Evolutionary conservation across 805 yeast genomes (phyloP), one percentile per base, ranked within the genome.

Genomic region (Saccharomycopsis javanensis): DNA sequence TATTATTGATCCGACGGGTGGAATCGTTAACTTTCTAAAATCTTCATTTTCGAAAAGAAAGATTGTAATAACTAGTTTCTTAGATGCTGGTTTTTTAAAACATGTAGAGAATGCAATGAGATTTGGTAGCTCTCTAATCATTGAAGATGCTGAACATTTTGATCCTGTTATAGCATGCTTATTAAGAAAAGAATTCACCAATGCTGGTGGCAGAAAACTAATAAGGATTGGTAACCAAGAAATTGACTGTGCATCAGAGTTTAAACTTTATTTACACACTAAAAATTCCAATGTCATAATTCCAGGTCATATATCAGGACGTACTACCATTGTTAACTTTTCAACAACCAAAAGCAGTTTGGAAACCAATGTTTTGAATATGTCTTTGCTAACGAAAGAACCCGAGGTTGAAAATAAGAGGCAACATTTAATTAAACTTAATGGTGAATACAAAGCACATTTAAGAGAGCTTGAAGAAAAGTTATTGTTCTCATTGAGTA

Each of bases 51-150:
- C 61, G 0, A 72, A 75, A 0, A 68, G 70, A 50, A 74, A 73
- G 55, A 63, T 83, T 5, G 69, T 76, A 2, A 66, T 82, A 0
- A 80, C 96, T 0, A 86, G 95, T 64, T 88, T 92, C 65, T 68
- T 85, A 50, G 89, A 86, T 63, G 78, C 75, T 4, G 79, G 85
- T 0, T 87, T 83, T 66, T 66, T 78, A 2, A 83, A 82, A 61
- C 85, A 81, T 48, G 65, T 92, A 15, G 96, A 90, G 66, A 86
- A 88, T 64, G 85, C 96, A 0, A 66, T 91, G 28, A 73, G 94
- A 61, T 91, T 91, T 74, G 97, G 98, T 4, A 89, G 88, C 2
- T 64, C 79, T 0, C 71, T 92, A 6, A 65, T 91, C 13, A 75
- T 92, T 16, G 81, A 81, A 62, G 92, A 92, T 69, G 90, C 91